Evolutionary conservation across 1,284 basidiomycete genomes (phyloP).

Genomic region (Ustanciosporium gigantosporum): DNA sequence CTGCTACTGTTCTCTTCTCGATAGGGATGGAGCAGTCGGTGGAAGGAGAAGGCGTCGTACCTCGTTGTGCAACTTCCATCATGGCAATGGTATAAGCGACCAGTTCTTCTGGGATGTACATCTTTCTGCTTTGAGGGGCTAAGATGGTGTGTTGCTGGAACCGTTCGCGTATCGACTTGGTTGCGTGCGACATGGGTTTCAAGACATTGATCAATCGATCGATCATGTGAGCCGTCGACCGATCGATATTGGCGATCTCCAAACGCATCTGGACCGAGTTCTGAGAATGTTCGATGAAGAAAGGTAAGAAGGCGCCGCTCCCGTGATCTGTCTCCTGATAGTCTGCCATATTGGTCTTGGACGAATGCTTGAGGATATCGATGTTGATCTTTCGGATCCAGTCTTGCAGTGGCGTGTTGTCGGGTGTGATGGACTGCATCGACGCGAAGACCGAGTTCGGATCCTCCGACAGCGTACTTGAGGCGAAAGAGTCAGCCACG

Average conservation of each 20-base stretch:
- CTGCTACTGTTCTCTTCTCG: slow-evolving; percentile 30
- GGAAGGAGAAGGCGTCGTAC: slow-evolving; percentile 38
- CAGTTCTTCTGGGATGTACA: slow-evolving; percentile 58
- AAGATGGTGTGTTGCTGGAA: slow-evolving; percentile 50
- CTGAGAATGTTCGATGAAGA: slow-evolving; percentile 39
- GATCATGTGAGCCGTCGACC: slow-evolving; percentile 50
- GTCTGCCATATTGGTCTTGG: slow-evolving; percentile 38
- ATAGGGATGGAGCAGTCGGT: slow-evolving; percentile 22
- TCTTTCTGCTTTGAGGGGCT: slow-evolving; percentile 45
- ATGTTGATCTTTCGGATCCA: slow-evolving; percentile 61
- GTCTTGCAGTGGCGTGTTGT: slow-evolving; percentile 45
- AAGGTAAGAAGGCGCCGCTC: slow-evolving; percentile 56
- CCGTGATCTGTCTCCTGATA: slow-evolving; percentile 52
- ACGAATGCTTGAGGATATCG: slow-evolving; percentile 56
- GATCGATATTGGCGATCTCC: slow-evolving; percentile 34
- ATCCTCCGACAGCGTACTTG: not conserved
- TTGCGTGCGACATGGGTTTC: slow-evolving; percentile 47
- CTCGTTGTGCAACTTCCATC: slow-evolving; percentile 54
- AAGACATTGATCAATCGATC: slow-evolving; percentile 53
- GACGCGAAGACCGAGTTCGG: slow-evolving; percentile 3
- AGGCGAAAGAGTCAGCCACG: slow-evolving; percentile 64
- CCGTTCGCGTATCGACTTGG: slow-evolving; percentile 30
- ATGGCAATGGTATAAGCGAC: slow-evolving; percentile 58
- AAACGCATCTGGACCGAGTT: slow-evolving; percentile 32
- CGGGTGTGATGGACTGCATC: slow-evolving; percentile 17